phyloP scores from a whole-genome alignment of 2,329 filamentous ascomycete species.

The Colletotrichum acutatum region DNA sequence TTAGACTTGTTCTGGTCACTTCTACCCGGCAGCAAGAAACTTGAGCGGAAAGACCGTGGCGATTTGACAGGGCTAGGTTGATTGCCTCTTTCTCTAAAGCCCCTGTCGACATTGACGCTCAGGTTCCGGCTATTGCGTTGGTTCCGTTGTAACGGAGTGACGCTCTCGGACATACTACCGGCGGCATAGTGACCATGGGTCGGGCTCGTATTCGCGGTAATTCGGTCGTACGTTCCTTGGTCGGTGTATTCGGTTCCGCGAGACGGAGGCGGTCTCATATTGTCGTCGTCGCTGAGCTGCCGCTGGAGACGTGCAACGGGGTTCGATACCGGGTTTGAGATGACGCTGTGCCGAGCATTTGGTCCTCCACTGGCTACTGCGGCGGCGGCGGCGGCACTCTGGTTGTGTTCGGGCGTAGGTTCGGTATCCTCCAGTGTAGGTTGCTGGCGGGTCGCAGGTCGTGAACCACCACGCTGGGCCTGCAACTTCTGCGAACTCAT shows the following conservation, averaged over 20 bases:
- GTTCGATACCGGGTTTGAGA: constrained; percentile 56
- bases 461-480: constrained; percentile 79
- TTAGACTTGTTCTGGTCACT: constrained; percentile 63
- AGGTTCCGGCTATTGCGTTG: constrained; percentile 54
- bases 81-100: constrained; percentile 63
- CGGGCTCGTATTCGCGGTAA: constrained; percentile 80
- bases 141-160: constrained; percentile 74
- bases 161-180: constrained; percentile 79
- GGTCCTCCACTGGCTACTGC: constrained; percentile 52
- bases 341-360: constrained; percentile 65
- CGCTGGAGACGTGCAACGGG: constrained; percentile 48
- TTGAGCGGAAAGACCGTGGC: constrained; percentile 80
- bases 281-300: constrained; percentile 54
- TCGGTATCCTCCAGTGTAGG: constrained; percentile 39
- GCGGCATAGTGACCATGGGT: constrained; percentile 67
- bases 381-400: constrained; percentile 44
- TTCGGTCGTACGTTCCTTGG: constrained; percentile 74
- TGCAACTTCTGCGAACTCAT: constrained; percentile 97
- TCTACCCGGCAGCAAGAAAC: constrained; percentile 74
- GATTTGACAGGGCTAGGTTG: constrained; percentile 74
- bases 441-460: constrained; percentile 50
- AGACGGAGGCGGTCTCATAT: constrained; percentile 73
- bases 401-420: constrained; percentile 49
- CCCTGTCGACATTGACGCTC: constrained; percentile 69
- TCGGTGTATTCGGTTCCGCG: constrained; percentile 86